Evolutionary conservation across 805 yeast species (phyloP).

Genomic region (Torulaspora delbrueckii): DNA sequence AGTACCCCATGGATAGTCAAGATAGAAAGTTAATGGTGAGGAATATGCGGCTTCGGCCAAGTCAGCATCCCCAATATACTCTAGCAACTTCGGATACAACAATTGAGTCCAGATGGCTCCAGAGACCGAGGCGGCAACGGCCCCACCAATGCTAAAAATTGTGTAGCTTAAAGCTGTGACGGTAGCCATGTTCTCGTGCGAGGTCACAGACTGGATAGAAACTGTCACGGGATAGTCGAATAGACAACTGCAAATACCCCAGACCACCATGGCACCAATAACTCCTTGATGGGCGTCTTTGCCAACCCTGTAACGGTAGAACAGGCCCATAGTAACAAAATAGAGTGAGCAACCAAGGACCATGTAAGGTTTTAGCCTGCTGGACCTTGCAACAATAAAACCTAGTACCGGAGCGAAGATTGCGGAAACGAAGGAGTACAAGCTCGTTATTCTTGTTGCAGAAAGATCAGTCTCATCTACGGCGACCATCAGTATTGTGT

Average conservation of each 20-base stretch:
- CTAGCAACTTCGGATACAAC: constrained; percentile 40
- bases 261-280: constrained; percentile 57
- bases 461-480: constrained; percentile 51
- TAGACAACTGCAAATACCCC: constrained; percentile 72
- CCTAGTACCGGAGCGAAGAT: constrained; percentile 58
- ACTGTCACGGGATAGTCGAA: constrained; percentile 66
- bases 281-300: constrained; percentile 48
- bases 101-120: constrained; percentile 69
- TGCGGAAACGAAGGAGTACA: constrained; percentile 60
- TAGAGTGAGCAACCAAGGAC: constrained; percentile 43
- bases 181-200: constrained; percentile 66
- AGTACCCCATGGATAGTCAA: constrained; percentile 51
- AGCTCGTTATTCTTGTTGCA: constrained; percentile 58
- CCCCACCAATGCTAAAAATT: constrained; percentile 57
- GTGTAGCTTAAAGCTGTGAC: constrained; percentile 56
- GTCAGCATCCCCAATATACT: constrained; percentile 34
- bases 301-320: constrained; percentile 52
- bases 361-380: constrained; percentile 55
- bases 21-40: constrained; percentile 46
- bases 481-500: constrained; percentile 56
- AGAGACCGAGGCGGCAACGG: constrained; percentile 56
- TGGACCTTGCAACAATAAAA: constrained; percentile 43
- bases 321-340: constrained; percentile 51
- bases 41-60: constrained; percentile 41
- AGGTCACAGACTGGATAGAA: constrained; percentile 53